phyloP scores from a whole-genome alignment of 2,329 filamentous ascomycete genomes.

The Colletotrichum trifolii region DNA sequence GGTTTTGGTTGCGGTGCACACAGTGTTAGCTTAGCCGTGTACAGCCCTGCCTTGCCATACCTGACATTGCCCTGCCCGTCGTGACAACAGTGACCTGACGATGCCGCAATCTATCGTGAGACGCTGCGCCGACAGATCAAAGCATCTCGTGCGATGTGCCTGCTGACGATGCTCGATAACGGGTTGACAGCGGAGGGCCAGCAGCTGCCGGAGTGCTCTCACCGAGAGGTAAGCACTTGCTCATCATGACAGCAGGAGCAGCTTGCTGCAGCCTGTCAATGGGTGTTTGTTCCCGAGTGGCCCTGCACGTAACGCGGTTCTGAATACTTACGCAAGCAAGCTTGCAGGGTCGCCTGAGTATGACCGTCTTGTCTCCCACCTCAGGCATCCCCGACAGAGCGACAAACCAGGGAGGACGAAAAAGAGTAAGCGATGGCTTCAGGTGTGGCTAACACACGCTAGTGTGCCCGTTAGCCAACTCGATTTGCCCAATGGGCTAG shows the following conservation, averaged over 20 bases:
- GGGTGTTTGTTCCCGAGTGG: constrained; percentile 15
- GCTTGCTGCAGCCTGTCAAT: constrained; percentile 14
- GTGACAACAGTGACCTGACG: background rate
- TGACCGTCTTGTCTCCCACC: background rate
- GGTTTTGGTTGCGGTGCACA: too few relatives aligned
- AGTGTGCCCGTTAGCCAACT: constrained; percentile 2
- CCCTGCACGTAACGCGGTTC: constrained; percentile 21
- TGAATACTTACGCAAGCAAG: constrained; percentile 7
- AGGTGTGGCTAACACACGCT: constrained; percentile 2
- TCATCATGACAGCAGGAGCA: constrained; percentile 7
- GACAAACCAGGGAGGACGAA: background rate
- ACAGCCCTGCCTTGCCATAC: too few relatives aligned
- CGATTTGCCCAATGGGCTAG: background rate
- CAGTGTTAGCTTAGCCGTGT: too few relatives aligned
- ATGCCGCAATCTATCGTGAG: constrained; percentile 9
- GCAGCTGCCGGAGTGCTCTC: constrained; percentile 15
- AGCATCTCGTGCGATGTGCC: too few relatives aligned
- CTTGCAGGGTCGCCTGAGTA: constrained; percentile 4
- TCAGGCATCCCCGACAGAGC: background rate
- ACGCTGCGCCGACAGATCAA: too few relatives aligned
- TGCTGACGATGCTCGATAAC: background rate
- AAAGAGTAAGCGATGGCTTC: constrained; percentile 2
- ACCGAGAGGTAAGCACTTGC: constrained; percentile 13
- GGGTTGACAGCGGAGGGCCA: background rate
- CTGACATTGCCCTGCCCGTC: too few relatives aligned